phyloP scores from a whole-genome alignment of 2,329 filamentous ascomycete species.

The Anthostomella pinea region DNA sequence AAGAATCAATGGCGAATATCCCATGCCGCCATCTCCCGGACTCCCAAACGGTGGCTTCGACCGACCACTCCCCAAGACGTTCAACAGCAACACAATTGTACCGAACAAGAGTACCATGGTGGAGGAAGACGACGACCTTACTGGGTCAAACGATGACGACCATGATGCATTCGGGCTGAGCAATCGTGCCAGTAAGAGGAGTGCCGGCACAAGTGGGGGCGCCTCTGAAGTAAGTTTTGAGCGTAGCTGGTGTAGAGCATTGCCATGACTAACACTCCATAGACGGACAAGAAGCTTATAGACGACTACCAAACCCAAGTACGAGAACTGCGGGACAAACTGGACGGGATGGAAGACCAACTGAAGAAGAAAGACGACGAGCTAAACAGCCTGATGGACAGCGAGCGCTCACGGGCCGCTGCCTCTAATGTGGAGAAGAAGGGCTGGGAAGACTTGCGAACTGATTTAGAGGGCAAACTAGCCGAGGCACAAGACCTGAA shows the following conservation, averaged over 20 bases:
- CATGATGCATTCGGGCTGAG: conserved; percentile 64
- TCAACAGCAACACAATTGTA: conserved; percentile 93
- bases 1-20: conserved; percentile 42
- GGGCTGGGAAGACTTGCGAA: conserved; percentile 65
- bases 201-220: conserved; percentile 17
- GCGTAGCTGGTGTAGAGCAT: background rate
- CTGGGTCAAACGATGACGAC: conserved; percentile 55
- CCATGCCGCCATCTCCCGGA: conserved; percentile 58
- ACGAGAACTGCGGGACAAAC: conserved; percentile 68
- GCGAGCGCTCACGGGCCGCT: conserved; percentile 52
- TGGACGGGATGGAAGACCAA: conserved; percentile 67
- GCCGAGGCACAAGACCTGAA: conserved; percentile 74
- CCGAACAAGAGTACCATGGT: conserved; percentile 98
- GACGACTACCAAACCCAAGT: conserved; percentile 80
- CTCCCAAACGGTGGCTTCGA: conserved; percentile 63
- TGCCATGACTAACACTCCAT: conserved; percentile 13
- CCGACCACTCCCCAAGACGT: conserved; percentile 80
- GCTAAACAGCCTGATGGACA: conserved; percentile 56
- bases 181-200: conserved; percentile 37
- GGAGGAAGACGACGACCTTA: conserved; percentile 82
- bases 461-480: conserved; percentile 69
- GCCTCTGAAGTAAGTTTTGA: conserved; percentile 39
- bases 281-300: conserved; percentile 69
- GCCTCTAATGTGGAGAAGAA: conserved; percentile 62
- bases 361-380: conserved; percentile 72